A percentile compares a stretch with the other conserved stretches of the same genome.
These are phyloP conservation scores for Tetrahymena borealis DNA, from an alignment of 73 alveolate species.

Conservation along the genomic window DNA sequence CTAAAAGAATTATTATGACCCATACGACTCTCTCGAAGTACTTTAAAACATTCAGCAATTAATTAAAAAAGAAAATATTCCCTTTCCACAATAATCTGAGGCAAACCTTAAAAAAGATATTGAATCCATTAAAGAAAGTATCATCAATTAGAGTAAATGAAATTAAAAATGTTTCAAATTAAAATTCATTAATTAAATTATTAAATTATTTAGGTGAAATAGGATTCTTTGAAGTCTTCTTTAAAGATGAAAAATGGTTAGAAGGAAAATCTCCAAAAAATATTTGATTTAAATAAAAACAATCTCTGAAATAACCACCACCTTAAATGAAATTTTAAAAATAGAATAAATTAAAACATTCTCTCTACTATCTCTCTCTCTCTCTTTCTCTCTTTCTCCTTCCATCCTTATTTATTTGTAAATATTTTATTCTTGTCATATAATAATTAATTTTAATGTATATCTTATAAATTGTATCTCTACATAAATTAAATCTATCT, in stretches of 20 bases:
- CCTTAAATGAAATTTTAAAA: too few relatives aligned
- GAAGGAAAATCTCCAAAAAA: too few relatives aligned
- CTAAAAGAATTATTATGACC: neutral
- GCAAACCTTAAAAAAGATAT: neutral
- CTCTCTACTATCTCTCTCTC: too few relatives aligned
- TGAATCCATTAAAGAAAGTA: neutral
- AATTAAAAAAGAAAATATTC: neutral
- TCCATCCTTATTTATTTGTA: too few relatives aligned
- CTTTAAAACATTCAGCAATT: neutral
- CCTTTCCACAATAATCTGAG: too few relatives aligned
- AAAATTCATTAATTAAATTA: neutral
- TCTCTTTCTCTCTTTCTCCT: too few relatives aligned
- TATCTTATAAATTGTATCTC: too few relatives aligned
- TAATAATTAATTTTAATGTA: too few relatives aligned
- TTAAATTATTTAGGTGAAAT: neutral
- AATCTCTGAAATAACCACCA: neutral
- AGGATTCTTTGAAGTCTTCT: neutral
- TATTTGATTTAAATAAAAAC: neutral
- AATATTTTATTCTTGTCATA: too few relatives aligned
- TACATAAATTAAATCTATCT: too few relatives aligned
- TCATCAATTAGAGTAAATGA: neutral
- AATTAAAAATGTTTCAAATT: neutral
- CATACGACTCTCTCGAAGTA: neutral
- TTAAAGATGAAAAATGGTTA: neutral
- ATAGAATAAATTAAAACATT: too few relatives aligned